Percentiles rank a stretch among this genome's conserved stretches.
phyloP scores from a whole-genome alignment of 768 basidiomycete genomes.

The Lyophyllum shimeji region DNA sequence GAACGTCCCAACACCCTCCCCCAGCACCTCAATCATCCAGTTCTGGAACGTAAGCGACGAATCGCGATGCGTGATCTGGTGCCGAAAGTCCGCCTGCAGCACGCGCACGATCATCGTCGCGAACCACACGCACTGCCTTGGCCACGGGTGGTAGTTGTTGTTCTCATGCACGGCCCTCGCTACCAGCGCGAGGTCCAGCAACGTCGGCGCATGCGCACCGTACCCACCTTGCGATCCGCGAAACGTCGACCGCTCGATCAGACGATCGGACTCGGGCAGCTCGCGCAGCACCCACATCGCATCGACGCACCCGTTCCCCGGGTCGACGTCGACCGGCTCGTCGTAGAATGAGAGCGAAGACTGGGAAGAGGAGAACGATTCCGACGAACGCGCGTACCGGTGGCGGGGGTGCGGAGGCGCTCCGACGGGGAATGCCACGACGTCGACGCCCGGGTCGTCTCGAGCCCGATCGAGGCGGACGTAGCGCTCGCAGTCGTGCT shows the following conservation, averaged over 20 bases:
- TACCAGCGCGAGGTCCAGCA: constrained; percentile 14
- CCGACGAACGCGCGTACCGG: constrained; percentile 2
- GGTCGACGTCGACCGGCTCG: neutral
- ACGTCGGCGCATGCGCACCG: constrained; percentile 10
- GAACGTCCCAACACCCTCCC: neutral
- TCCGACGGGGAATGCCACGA: neutral
- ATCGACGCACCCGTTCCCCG: constrained; percentile 1
- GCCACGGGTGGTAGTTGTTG: constrained; percentile 15
- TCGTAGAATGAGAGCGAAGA: constrained; percentile 11
- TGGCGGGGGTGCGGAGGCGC: neutral
- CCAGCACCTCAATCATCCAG: constrained; percentile 8
- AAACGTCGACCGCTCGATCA: constrained; percentile 13
- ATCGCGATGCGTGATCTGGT: constrained; percentile 11
- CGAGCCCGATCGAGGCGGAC: constrained; percentile 12
- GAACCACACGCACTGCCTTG: constrained; percentile 16
- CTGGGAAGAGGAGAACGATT: constrained; percentile 5
- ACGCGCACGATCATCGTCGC: constrained; percentile 12
- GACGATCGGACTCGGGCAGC: constrained; percentile 7
- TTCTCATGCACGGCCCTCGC: constrained; percentile 13
- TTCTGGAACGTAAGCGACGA: constrained; percentile 11
- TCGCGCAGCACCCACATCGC: constrained; percentile 12
- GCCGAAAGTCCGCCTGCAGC: constrained; percentile 13
- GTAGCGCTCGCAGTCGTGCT: constrained; percentile 10
- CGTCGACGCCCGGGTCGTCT: constrained; percentile 7
- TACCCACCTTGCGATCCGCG: constrained; percentile 2